These are phyloP conservation scores for Moesziomyces antarcticus DNA, from an alignment of 1,284 basidiomycete genomes.

Conservation along the genomic window DNA sequence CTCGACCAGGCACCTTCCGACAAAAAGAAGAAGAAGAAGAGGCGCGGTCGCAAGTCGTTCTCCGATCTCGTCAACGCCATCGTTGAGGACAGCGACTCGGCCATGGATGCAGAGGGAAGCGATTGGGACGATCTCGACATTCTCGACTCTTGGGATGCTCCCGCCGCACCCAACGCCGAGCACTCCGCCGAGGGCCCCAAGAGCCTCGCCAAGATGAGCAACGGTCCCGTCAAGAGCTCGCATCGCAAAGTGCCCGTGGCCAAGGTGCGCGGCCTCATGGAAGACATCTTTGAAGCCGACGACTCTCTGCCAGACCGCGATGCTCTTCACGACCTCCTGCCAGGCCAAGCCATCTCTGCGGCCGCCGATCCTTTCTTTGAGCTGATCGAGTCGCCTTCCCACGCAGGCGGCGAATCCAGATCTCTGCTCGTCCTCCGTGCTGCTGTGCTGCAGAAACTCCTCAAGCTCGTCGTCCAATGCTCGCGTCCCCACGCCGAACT, in stretches of 20 bases:
- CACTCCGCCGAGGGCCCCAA: constrained; percentile 10
- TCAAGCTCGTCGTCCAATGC: constrained; percentile 40
- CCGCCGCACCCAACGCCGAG: constrained; percentile 3
- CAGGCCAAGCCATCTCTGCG: constrained; percentile 75
- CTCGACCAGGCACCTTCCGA: not conserved
- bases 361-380: constrained; percentile 72
- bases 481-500: constrained; percentile 29
- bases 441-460: constrained; percentile 43
- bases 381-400: constrained; percentile 31
- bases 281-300: constrained; percentile 89
- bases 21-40: constrained; percentile 35
- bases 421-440: constrained; percentile 32
- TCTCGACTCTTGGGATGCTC: constrained; percentile 21
- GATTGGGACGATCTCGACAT: constrained; percentile 50
- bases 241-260: constrained; percentile 72
- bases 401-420: constrained; percentile 13
- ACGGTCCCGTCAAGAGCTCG: constrained; percentile 43
- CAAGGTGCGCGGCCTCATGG: constrained; percentile 78
- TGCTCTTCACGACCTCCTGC: constrained; percentile 71
- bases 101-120: constrained; percentile 46
- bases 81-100: constrained; percentile 45
- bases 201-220: constrained; percentile 39
- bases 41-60: constrained; percentile 20
- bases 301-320: constrained; percentile 79
- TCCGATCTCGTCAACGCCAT: constrained; percentile 36